Evolutionary conservation across 495 filamentous ascomycete species (phyloP).

Genomic region (Talaromyces nanjingensis): DNA sequence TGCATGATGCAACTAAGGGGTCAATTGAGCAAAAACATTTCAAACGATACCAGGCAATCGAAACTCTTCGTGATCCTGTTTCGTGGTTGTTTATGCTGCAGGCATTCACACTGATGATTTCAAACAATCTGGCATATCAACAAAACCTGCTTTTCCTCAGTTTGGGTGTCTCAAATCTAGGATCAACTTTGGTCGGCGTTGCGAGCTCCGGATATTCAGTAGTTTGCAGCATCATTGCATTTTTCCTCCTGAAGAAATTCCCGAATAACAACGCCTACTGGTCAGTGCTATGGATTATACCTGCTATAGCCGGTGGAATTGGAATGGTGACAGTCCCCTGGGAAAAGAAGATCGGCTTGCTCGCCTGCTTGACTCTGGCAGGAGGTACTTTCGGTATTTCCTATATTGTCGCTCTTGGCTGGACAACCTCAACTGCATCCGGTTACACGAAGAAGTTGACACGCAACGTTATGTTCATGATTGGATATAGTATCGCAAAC

Average conservation of each 20-base stretch:
- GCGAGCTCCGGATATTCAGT: constrained; percentile 14
- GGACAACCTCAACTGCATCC: constrained; percentile 16
- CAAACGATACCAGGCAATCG: constrained; percentile 15
- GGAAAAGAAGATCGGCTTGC: constrained; percentile 14
- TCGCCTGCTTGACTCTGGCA: constrained; percentile 19
- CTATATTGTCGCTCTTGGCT: constrained; percentile 21
- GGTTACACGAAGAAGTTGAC: constrained; percentile 20
- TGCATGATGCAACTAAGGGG: constrained; percentile 12
- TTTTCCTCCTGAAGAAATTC: background rate
- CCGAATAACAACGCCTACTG: constrained; percentile 6
- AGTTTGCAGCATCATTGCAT: constrained; percentile 9
- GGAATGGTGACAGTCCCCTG: constrained; percentile 24
- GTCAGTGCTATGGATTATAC: constrained; percentile 20
- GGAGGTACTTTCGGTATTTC: constrained; percentile 17
- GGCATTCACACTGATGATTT: constrained; percentile 19
- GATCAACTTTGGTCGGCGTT: constrained; percentile 16
- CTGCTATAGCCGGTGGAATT: constrained; percentile 19
- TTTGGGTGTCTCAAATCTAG: constrained; percentile 15
- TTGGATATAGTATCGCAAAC: constrained; percentile 17
- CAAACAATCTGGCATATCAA: constrained; percentile 21
- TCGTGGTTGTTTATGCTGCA: constrained; percentile 20
- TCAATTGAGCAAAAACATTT: constrained; percentile 22
- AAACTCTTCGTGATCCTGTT: constrained; percentile 16
- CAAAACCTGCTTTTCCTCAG: constrained; percentile 16
- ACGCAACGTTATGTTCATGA: constrained; percentile 19